Base-by-base conservation (phyloP, 345 rosid genomes). In the Hevea brasiliensis region DNA sequence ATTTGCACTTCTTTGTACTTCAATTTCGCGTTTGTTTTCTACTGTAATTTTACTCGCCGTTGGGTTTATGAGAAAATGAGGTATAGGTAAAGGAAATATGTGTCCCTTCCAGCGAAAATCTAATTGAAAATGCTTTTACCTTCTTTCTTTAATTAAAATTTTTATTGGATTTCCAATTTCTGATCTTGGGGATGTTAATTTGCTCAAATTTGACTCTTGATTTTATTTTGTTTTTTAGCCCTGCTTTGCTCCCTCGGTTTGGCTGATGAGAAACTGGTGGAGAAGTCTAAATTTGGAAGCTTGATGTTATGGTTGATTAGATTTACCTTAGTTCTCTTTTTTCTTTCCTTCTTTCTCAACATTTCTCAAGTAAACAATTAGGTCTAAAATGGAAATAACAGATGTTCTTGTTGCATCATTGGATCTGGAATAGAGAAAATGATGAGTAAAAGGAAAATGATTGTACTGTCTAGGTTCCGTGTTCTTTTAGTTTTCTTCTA, bases 401-500 rank as follows among this genome's bases (percentile, higher is more conserved):
- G 58, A 21, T 65, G 73, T 21, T 74, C 50, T 65, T 64, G 74
- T 75, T 76, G 61, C 80, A 65, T 74, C 64, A 60, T 12, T 81
- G 85, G 85, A 76, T 76, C 79, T 70, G 18, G 72, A 76, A 81
- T 70, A 67, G 26, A 77, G 77, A 67, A 78, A 79, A 79, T 65
- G 67, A 61, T 58, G 58, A 77, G 62, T 72, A 68, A 73, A 54
- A 75, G 77, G 84, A 63, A 81, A 88, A 70, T 82, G 81, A 81
- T 77, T 84, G 83, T 74, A 71, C 74, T 73, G 77, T 81, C 85
- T 65, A 37, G 84, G 73, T 84, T 83, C 80, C 94, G 85, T 89
- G 88, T 79, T 76, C 83, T 76, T 81, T 76, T 86, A 87, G 89
- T 78, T 79, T 85, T 78, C 88, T 72, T 84, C 81, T 61, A 61